Conservation (phyloP, 306 rosid species). For the Rosa rugosa region DNA sequence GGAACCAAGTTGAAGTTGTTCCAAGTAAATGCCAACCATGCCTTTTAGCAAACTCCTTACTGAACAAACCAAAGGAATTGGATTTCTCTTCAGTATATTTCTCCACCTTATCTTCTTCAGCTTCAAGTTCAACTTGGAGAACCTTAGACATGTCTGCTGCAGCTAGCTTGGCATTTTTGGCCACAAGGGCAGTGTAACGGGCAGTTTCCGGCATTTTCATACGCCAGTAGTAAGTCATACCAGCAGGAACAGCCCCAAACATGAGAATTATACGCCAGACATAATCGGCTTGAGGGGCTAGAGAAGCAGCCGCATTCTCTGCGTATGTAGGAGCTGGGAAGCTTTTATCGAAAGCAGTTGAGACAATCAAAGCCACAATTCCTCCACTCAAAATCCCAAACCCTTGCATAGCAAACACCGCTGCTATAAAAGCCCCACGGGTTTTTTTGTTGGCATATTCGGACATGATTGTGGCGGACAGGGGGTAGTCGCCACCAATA, state of each 20-base stretch:
- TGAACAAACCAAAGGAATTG: slow-evolving; percentile 60
- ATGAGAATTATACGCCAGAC: slow-evolving; percentile 80
- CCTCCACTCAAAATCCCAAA: slow-evolving; percentile 86
- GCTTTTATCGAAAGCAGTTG: slow-evolving; percentile 47
- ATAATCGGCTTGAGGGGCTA: slow-evolving; percentile 53
- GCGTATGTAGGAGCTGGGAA: slow-evolving; percentile 52
- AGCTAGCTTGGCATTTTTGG: slow-evolving; percentile 67
- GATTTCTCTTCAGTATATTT: neutral
- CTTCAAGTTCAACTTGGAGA: slow-evolving; percentile 56
- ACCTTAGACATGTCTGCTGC: slow-evolving; percentile 84
- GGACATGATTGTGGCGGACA: slow-evolving; percentile 93
- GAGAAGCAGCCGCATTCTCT: slow-evolving; percentile 16
- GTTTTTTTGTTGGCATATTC: slow-evolving; percentile 92
- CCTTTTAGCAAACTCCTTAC: slow-evolving; percentile 47
- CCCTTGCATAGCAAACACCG: slow-evolving; percentile 94
- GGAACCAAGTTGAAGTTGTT: slow-evolving; percentile 74
- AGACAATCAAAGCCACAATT: slow-evolving; percentile 55
- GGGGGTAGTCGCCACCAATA: slow-evolving; percentile 93
- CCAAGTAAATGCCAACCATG: slow-evolving; percentile 81
- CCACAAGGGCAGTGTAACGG: slow-evolving; percentile 84
- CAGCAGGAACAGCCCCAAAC: slow-evolving; percentile 75
- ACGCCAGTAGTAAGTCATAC: slow-evolving; percentile 81
- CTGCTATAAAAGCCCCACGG: slow-evolving; percentile 86
- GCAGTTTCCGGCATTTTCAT: slow-evolving; percentile 97
- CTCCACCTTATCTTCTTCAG: slow-evolving; percentile 47